phyloP scores from a whole-genome alignment of 2,329 filamentous ascomycete genomes.

The Cercospora nicotianae region DNA sequence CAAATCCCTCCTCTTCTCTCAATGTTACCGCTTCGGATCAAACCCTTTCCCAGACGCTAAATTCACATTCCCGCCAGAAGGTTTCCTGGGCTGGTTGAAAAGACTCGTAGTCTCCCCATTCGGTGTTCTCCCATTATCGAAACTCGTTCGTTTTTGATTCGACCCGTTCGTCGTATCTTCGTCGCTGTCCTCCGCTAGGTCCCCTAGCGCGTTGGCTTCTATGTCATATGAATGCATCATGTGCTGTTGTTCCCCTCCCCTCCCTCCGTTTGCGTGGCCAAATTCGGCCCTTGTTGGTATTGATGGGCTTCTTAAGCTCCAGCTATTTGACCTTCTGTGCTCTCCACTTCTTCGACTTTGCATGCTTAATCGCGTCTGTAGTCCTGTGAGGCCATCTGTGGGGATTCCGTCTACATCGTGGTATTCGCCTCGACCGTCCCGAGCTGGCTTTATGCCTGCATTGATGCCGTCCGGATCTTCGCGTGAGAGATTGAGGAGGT shows the following conservation, averaged over 20 bases:
- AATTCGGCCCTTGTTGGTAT: slow-evolving; percentile 47
- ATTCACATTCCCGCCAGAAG: slow-evolving; percentile 21
- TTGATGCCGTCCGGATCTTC: slow-evolving; percentile 79
- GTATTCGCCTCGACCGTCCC: slow-evolving; percentile 38
- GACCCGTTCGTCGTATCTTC: slow-evolving; percentile 50
- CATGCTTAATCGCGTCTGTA: slow-evolving; percentile 92
- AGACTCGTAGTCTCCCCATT: slow-evolving; percentile 20
- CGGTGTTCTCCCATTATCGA: slow-evolving; percentile 31
- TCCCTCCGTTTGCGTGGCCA: background rate
- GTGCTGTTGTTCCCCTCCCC: slow-evolving; percentile 45
- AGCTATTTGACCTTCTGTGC: slow-evolving; percentile 59
- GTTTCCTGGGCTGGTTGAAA: slow-evolving; percentile 17
- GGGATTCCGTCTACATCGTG: slow-evolving; percentile 72
- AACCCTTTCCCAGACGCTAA: slow-evolving; percentile 27
- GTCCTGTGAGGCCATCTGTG: slow-evolving; percentile 84
- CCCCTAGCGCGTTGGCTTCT: slow-evolving; percentile 68
- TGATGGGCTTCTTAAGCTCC: slow-evolving; percentile 33
- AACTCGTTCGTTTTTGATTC: slow-evolving; percentile 38
- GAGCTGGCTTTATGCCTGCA: slow-evolving; percentile 53
- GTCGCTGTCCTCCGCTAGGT: slow-evolving; percentile 76
- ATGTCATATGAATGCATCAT: slow-evolving; percentile 89
- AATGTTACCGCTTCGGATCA: slow-evolving; percentile 23
- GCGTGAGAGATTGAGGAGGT: slow-evolving; percentile 92
- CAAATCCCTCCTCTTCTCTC: background rate
- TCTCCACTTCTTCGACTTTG: slow-evolving; percentile 74